These are phyloP conservation scores for Clonostachys byssicola DNA, from an alignment of 2,329 filamentous ascomycete species.

Conservation along the genomic window DNA sequence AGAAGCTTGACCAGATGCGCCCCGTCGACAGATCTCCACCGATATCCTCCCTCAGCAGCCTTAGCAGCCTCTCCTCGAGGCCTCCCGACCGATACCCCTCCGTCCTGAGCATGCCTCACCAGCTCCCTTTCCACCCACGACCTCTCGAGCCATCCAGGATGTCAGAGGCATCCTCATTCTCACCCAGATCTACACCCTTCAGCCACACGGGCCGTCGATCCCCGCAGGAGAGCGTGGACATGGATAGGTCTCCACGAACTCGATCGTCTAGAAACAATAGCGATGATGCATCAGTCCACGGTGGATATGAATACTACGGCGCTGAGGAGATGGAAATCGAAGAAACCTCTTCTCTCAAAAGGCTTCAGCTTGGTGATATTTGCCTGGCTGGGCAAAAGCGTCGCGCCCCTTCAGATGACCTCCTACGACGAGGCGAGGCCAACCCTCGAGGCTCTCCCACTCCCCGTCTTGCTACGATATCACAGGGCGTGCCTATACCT, in stretches of 20 bases:
- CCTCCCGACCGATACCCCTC: constrained; percentile 28
- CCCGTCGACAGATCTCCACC: constrained; percentile 40
- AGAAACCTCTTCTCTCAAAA: constrained; percentile 44
- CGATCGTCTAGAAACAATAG: constrained; percentile 49
- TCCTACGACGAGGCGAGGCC: constrained; percentile 42
- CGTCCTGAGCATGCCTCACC: constrained; percentile 35
- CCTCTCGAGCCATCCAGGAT: constrained; percentile 40
- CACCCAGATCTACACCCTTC: constrained; percentile 36
- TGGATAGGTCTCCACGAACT: constrained; percentile 40
- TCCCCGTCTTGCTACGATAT: constrained; percentile 40
- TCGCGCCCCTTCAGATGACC: constrained; percentile 44
- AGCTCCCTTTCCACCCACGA: constrained; percentile 33
- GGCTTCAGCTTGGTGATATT: constrained; percentile 43
- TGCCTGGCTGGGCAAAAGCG: constrained; percentile 41
- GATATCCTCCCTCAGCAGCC: constrained; percentile 30
- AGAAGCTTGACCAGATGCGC: constrained; percentile 47
- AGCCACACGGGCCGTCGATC: constrained; percentile 35
- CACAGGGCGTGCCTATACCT: constrained; percentile 36
- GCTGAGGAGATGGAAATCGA: constrained; percentile 45
- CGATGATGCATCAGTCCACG: constrained; percentile 39
- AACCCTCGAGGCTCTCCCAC: constrained; percentile 47
- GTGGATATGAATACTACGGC: constrained; percentile 32
- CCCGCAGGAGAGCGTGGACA: constrained; percentile 35
- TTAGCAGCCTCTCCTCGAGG: constrained; percentile 15
- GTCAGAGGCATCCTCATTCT: constrained; percentile 34